A percentile compares a stretch with the other conserved stretches of the same genome.
Conservation (phyloP, 169 alveolate genomes). For the Plasmodium vivax region DNA sequence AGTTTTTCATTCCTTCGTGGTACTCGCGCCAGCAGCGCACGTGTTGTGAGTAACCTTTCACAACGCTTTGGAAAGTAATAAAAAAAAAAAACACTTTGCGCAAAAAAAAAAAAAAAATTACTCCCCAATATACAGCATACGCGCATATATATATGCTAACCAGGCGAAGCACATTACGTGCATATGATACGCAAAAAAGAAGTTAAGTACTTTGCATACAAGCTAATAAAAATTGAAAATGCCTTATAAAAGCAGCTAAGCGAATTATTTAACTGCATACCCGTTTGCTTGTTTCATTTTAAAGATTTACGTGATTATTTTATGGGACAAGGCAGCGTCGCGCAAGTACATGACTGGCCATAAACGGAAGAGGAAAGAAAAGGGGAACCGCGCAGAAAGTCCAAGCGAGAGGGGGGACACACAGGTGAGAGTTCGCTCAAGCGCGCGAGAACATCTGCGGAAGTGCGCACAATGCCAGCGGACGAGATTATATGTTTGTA, state of each 20-base stretch:
- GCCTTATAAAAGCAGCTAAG: not conserved
- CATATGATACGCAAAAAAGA: not conserved
- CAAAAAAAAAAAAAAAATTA: not conserved
- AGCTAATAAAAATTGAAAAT: conserved; percentile 16
- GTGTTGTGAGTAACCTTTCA: not conserved
- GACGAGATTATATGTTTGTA: not conserved
- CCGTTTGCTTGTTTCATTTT: not conserved
- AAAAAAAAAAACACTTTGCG: not conserved
- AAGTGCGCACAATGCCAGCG: not conserved
- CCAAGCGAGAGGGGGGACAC: not conserved
- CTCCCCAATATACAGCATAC: not conserved
- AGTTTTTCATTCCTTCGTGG: not conserved
- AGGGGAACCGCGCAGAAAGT: not conserved
- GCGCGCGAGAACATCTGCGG: not conserved
- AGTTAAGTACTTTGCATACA: not conserved
- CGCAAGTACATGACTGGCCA: not conserved
- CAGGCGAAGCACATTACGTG: not conserved
- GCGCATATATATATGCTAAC: not conserved
- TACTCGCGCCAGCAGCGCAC: not conserved
- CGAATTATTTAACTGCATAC: not conserved
- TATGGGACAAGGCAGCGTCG: conserved; percentile 4
- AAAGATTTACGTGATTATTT: conserved; percentile 5
- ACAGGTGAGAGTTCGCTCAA: not conserved
- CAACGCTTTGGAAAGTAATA: not conserved
- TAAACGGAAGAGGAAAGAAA: conserved; percentile 2